A percentile compares a stretch with the other conserved stretches of the same genome.
Conservation (phyloP, 2,329 filamentous ascomycete genomes). For the Botrytis squamosa region DNA sequence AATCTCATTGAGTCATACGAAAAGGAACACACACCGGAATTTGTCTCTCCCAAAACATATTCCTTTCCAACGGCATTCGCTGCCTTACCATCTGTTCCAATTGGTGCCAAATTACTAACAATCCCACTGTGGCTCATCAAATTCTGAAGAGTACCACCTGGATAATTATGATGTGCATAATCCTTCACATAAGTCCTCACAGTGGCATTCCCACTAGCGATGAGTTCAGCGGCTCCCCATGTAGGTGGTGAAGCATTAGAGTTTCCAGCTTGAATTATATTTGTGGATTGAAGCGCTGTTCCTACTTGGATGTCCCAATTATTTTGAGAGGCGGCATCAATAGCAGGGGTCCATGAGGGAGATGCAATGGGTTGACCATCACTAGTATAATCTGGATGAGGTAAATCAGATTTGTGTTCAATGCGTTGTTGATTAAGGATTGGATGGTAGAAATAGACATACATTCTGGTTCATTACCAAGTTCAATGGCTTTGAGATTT, state of each 20-base stretch:
- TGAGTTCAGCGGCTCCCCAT: slow-evolving; percentile 36
- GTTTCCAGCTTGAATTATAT: slow-evolving; percentile 36
- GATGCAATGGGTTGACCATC: slow-evolving; percentile 37
- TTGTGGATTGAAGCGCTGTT: slow-evolving; percentile 22
- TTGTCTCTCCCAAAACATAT: slow-evolving; percentile 38
- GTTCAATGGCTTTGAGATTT: slow-evolving; percentile 54
- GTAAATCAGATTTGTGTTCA: slow-evolving; percentile 4
- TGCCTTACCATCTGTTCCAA: slow-evolving; percentile 32
- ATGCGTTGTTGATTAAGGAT: background rate
- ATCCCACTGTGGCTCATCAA: slow-evolving; percentile 36
- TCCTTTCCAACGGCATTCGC: slow-evolving; percentile 30
- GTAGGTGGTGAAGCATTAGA: slow-evolving; percentile 33
- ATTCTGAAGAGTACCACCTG: slow-evolving; percentile 41
- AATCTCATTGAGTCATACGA: background rate
- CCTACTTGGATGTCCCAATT: slow-evolving; percentile 33
- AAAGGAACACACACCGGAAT: slow-evolving; percentile 41
- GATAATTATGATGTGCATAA: slow-evolving; percentile 40
- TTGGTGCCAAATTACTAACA: slow-evolving; percentile 29
- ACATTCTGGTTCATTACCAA: slow-evolving; percentile 60
- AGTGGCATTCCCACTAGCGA: slow-evolving; percentile 30
- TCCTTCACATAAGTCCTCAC: slow-evolving; percentile 32
- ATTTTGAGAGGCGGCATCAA: slow-evolving; percentile 34
- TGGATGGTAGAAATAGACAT: slow-evolving; percentile 29
- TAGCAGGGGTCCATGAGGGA: slow-evolving; percentile 31
- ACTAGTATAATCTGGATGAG: slow-evolving; percentile 37